Percentiles rank a stretch among this genome's conserved stretches.
Conservation (phyloP, 129 eudicot species). For the carrot (Daucus carota) region DNA sequence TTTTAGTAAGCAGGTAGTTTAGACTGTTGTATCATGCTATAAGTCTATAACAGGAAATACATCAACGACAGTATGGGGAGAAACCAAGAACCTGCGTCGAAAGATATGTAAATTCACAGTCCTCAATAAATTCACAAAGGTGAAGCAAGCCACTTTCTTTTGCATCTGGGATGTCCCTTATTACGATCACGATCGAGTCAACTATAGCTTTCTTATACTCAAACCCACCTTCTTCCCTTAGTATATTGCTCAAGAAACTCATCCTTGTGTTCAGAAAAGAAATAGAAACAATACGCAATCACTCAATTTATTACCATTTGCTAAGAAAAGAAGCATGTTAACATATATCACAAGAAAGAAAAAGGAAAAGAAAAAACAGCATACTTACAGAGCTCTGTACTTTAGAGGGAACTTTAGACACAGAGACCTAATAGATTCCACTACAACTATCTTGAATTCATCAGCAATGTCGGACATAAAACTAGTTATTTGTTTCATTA, state of each 20-base stretch:
- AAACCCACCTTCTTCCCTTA: slow-evolving; percentile 96
- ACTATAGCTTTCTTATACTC: slow-evolving; percentile 92
- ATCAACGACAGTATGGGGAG: background rate
- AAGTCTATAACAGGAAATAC: background rate
- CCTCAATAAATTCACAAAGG: slow-evolving; percentile 97
- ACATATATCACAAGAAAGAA: background rate
- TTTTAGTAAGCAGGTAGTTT: slow-evolving; percentile 11
- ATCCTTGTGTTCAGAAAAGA: slow-evolving; percentile 34
- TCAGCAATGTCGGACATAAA: slow-evolving; percentile 98
- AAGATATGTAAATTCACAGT: slow-evolving; percentile 95
- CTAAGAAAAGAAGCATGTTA: background rate
- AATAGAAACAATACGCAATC: no score
- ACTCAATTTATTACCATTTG: background rate
- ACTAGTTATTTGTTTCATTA: slow-evolving; percentile 95
- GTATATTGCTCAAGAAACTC: slow-evolving; percentile 84
- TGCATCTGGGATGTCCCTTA: slow-evolving; percentile 95
- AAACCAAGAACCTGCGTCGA: slow-evolving; percentile 30
- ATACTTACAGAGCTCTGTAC: slow-evolving; percentile 82
- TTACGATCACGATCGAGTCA: slow-evolving; percentile 83
- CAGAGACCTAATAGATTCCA: slow-evolving; percentile 91
- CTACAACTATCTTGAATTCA: slow-evolving; percentile 96
- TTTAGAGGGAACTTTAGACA: slow-evolving; percentile 93
- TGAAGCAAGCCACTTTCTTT: slow-evolving; percentile 94
- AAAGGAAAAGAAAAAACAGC: background rate
- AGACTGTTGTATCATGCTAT: slow-evolving; percentile 1